Base-by-base conservation (phyloP, 75 land plant genomes). In the Adiantum capillusveneris region DNA sequence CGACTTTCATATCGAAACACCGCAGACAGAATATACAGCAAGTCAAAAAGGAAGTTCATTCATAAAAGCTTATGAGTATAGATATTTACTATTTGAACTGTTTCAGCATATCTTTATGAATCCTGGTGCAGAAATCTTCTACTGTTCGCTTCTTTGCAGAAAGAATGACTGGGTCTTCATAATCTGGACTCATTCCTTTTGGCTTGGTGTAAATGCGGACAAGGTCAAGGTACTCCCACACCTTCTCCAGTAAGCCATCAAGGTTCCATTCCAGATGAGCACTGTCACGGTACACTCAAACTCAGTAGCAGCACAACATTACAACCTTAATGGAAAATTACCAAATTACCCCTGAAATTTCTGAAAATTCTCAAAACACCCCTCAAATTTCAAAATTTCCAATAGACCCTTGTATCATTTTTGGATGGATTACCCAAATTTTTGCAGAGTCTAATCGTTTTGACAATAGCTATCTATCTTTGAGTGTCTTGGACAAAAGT, bases 241-340 rank as follows among this genome's bases (percentile, higher is more conserved):
- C 69, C 66, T 89, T 85, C 24, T 94, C 98, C 58, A 94, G 76
- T 11, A 94, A 74, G 26, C 96, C 98, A 81, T 94, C 98, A 54
- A 94, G 75, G 68, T 94, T 95, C 99, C 99, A 95, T 74, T 95
- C 99, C 64, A 95, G 56, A 64, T 95, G 99, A 55, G 99, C 99
- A 79, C 97, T 94, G 68, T 51, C 68, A 34, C 21, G 7, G 9
- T 34, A 34, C n/a, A n/a, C n/a, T n/a, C n/a, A n/a, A n/a, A n/a
- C n/a, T n/a, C n/a, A n/a, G n/a, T n/a, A n/a, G n/a, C n/a, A n/a
- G n/a, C n/a, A n/a, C n/a, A n/a, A n/a, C n/a, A n/a, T n/a, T n/a
- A n/a, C n/a, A n/a, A n/a, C n/a, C n/a, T n/a, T n/a, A n/a, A n/a
- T n/a, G n/a, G n/a, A n/a, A n/a, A n/a, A n/a, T n/a, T n/a, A n/a